A percentile compares a stretch with the other conserved stretches of the same genome.
phyloP scores from a whole-genome alignment of 2,329 filamentous ascomycete species.

The Uncinocarpus reesii region DNA sequence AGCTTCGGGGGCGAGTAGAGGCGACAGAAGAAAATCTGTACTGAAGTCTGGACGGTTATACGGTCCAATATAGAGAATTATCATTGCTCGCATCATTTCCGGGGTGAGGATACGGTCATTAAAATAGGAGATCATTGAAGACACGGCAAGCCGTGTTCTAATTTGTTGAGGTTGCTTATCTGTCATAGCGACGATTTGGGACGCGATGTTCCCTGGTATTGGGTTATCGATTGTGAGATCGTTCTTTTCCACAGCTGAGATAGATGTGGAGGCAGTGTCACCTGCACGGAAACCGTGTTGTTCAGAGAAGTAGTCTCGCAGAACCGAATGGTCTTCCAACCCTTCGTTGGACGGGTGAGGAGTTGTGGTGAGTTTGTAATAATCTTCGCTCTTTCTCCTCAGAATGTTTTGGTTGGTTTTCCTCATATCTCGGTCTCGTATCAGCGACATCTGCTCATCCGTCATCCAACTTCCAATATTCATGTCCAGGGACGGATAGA shows the following conservation, averaged over 20 bases:
- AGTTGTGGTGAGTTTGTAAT: slow-evolving; percentile 71
- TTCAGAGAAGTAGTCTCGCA: slow-evolving; percentile 26
- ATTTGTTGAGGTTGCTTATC: slow-evolving; percentile 43
- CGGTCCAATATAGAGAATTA: slow-evolving; percentile 91
- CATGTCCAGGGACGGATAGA: slow-evolving; percentile 89
- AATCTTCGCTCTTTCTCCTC: slow-evolving; percentile 77
- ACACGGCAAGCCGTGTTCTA: slow-evolving; percentile 80
- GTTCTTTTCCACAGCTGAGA: neutral
- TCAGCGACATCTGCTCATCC: slow-evolving; percentile 91
- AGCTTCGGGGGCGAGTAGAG: slow-evolving; percentile 75
- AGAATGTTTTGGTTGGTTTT: slow-evolving; percentile 70
- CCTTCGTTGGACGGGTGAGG: slow-evolving; percentile 73
- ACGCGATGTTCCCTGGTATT: slow-evolving; percentile 26
- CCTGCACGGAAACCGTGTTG: slow-evolving; percentile 11
- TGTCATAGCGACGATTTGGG: slow-evolving; percentile 28
- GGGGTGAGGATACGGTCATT: slow-evolving; percentile 89
- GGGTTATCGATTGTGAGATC: slow-evolving; percentile 24
- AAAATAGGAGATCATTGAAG: slow-evolving; percentile 96
- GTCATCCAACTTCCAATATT: slow-evolving; percentile 99
- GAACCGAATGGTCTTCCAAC: slow-evolving; percentile 35
- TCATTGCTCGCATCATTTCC: slow-evolving; percentile 99
- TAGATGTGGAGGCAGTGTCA: neutral
- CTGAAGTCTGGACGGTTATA: slow-evolving; percentile 88
- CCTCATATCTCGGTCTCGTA: slow-evolving; percentile 68
- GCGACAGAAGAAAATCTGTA: slow-evolving; percentile 81